phyloP scores from a whole-genome alignment of 2,329 filamentous ascomycete genomes.

The Colletotrichum sp. region DNA sequence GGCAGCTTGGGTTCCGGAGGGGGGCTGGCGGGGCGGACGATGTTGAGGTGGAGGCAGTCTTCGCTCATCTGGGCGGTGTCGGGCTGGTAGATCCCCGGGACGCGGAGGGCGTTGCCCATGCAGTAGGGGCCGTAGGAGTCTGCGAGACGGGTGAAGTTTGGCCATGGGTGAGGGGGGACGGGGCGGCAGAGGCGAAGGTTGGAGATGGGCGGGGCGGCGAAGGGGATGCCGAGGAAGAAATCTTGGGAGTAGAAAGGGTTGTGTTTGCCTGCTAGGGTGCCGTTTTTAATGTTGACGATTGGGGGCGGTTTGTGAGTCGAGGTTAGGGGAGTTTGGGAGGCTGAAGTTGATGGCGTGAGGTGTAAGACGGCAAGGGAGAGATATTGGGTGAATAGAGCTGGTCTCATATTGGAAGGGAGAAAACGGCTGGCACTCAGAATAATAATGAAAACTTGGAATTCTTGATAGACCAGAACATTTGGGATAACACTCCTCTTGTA shows the following conservation, averaged over 20 bases:
- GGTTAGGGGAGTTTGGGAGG: neutral
- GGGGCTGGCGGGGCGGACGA: conserved; percentile 23
- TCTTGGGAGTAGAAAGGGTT: conserved; percentile 25
- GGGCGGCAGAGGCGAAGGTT: neutral
- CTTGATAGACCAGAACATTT: accelerated
- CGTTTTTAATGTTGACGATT: neutral
- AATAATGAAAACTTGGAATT: no score
- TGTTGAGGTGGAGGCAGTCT: conserved; percentile 31
- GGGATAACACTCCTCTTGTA: neutral
- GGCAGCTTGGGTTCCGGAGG: conserved; percentile 20
- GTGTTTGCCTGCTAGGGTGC: neutral
- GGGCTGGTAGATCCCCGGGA: neutral
- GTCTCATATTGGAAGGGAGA: neutral
- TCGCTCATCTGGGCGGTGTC: conserved; percentile 2
- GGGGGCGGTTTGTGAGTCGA: neutral
- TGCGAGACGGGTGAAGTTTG: conserved; percentile 32
- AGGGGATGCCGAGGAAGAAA: conserved; percentile 54
- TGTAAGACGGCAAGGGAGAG: neutral
- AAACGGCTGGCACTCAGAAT: accelerated
- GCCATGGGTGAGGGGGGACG: neutral
- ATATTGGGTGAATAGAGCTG: neutral
- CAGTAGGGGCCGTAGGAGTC: conserved; percentile 49
- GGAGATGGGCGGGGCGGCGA: conserved; percentile 33
- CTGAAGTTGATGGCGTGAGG: neutral
- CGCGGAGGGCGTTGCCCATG: neutral